Evolutionary conservation across 1,139 yeast genomes (phyloP).

Genomic region (Scheffersomyces insectosa): DNA sequence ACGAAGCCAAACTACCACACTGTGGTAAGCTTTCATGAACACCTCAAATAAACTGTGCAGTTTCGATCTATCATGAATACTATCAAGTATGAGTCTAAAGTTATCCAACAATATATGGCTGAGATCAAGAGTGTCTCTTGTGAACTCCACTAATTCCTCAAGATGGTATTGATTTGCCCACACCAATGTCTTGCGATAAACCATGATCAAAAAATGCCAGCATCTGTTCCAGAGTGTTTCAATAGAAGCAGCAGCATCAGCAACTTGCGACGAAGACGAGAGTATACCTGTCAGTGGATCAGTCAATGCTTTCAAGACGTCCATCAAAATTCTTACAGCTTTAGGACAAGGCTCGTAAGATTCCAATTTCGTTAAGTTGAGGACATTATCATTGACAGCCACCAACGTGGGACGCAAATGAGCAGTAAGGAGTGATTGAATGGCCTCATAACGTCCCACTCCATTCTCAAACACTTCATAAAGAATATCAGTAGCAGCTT

Average conservation of each 20-base stretch:
- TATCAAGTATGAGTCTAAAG: constrained; percentile 53
- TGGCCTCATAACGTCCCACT: constrained; percentile 66
- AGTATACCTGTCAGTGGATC: constrained; percentile 64
- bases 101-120: constrained; percentile 69
- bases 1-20: constrained; percentile 76
- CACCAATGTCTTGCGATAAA: constrained; percentile 63
- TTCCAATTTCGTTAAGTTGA: constrained; percentile 45
- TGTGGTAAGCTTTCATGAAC: constrained; percentile 53
- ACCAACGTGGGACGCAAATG: constrained; percentile 45
- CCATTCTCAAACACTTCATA: constrained; percentile 71
- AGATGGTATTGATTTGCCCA: constrained; percentile 73
- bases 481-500: constrained; percentile 69
- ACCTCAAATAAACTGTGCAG: constrained; percentile 27
- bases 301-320: constrained; percentile 60
- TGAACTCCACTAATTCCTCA: constrained; percentile 68
- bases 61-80: constrained; percentile 15
- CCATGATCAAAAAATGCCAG: constrained; percentile 73
- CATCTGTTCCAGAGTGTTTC: constrained; percentile 60
- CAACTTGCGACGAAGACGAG: constrained; percentile 12
- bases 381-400: constrained; percentile 51
- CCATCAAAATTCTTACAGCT: constrained; percentile 74
- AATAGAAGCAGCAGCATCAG: constrained; percentile 14
- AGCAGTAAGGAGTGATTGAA: constrained; percentile 51
- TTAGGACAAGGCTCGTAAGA: constrained; percentile 77
- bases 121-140: constrained; percentile 82